These are phyloP conservation scores for Dianthus caryophyllus DNA, from an alignment of 148 eudicot genomes.

Conservation along the genomic window DNA sequence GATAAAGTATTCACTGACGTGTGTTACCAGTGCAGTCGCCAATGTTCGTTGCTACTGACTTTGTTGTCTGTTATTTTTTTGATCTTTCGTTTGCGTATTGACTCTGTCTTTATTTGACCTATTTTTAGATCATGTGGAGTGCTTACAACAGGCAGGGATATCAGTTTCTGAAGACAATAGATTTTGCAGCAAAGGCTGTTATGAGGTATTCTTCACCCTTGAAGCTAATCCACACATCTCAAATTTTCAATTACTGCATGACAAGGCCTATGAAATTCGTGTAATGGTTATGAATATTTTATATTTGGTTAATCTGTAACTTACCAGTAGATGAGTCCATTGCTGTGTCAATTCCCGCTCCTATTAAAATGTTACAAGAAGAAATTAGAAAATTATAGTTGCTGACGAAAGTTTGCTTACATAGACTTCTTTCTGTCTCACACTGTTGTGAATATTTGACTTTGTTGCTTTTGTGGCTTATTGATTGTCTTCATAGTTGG, in stretches of 20 bases:
- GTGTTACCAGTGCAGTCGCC: slow-evolving; percentile 46
- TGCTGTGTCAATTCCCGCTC: not conserved
- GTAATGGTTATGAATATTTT: not conserved
- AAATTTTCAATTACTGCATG: not conserved
- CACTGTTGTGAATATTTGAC: not conserved
- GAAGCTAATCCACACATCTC: not conserved
- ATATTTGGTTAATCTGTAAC: not conserved
- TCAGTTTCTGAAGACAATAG: slow-evolving; percentile 25
- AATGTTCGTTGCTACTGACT: slow-evolving; percentile 27
- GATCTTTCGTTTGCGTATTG: not conserved
- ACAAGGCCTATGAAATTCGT: not conserved
- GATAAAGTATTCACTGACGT: slow-evolving; percentile 23
- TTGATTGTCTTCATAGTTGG: not conserved
- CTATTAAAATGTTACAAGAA: not conserved
- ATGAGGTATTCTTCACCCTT: slow-evolving; percentile 27
- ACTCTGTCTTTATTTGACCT: not conserved
- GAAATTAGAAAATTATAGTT: not conserved
- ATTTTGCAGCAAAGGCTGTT: slow-evolving; percentile 45
- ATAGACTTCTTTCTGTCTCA: not conserved
- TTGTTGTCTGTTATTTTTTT: not conserved
- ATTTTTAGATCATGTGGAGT: slow-evolving; percentile 37
- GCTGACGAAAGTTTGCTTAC: not conserved
- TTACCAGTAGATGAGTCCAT: not conserved
- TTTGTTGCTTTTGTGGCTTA: not conserved
- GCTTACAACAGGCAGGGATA: slow-evolving; percentile 28